These are phyloP conservation scores for Articulospora tetracladia DNA, from an alignment of 495 filamentous ascomycete genomes.

Conservation along the genomic window DNA sequence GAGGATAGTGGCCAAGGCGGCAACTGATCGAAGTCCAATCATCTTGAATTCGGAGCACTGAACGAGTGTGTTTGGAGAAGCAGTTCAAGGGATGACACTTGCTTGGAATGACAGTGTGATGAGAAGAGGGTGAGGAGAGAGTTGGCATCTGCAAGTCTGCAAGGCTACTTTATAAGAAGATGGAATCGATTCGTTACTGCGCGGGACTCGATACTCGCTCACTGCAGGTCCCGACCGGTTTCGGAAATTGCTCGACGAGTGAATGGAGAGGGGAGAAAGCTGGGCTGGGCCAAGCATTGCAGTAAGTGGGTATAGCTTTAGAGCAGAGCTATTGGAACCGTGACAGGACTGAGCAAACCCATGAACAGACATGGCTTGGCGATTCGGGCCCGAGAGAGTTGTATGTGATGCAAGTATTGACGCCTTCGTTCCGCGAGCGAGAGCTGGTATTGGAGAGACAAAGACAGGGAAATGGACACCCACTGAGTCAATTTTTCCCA, in stretches of 20 bases:
- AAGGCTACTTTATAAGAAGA: neutral
- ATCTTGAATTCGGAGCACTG: conserved; percentile 2
- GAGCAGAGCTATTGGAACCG: too few relatives aligned
- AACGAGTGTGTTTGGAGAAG: neutral
- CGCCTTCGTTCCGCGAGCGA: too few relatives aligned
- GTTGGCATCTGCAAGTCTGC: neutral
- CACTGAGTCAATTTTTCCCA: too few relatives aligned
- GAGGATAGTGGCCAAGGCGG: neutral
- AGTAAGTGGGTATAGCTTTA: too few relatives aligned
- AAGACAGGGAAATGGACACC: too few relatives aligned
- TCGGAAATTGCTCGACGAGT: neutral
- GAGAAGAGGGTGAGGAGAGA: neutral
- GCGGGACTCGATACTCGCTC: neutral
- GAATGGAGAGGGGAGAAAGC: neutral
- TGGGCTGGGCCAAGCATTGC: neutral
- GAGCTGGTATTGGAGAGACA: too few relatives aligned
- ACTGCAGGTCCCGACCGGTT: neutral
- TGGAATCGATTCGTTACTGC: neutral
- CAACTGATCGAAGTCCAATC: conserved; percentile 4
- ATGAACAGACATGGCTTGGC: too few relatives aligned
- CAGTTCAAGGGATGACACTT: too few relatives aligned
- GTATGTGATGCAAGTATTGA: too few relatives aligned
- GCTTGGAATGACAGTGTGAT: neutral
- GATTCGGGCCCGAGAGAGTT: too few relatives aligned
- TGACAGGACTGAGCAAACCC: too few relatives aligned